Evolutionary conservation across 179 eudicot genomes (phyloP).

Genomic region (Spergularia azorica): DNA sequence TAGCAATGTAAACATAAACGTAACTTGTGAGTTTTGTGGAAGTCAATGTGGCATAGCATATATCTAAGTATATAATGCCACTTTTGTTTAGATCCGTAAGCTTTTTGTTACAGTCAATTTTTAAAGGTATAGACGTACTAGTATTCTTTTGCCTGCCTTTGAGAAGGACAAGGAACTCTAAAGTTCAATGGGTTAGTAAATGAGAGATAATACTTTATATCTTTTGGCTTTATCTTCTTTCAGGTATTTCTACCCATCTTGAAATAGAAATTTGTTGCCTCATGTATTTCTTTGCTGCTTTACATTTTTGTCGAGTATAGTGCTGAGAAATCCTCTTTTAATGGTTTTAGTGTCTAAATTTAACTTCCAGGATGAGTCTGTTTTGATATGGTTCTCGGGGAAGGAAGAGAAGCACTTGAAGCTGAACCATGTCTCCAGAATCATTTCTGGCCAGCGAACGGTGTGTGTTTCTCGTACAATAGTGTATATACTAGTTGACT

Average conservation of each 20-base stretch:
- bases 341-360: slow-evolving; percentile 23
- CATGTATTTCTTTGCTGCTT: slow-evolving; percentile 7
- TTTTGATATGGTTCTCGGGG: slow-evolving; percentile 89
- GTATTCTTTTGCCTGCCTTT: no score
- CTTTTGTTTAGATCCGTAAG: no score
- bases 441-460: slow-evolving; percentile 98
- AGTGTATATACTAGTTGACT: background rate
- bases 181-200: background rate
- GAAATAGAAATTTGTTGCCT: slow-evolving; percentile 15
- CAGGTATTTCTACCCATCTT: background rate
- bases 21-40: slow-evolving; percentile 6
- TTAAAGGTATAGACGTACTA: no score
- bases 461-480: slow-evolving; percentile 48
- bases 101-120: no score
- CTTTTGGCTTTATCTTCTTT: background rate
- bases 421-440: slow-evolving; percentile 86
- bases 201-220: background rate
- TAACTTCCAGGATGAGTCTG: slow-evolving; percentile 82
- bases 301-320: background rate
- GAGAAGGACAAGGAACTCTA: background rate
- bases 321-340: background rate
- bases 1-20: background rate
- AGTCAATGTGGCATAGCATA: background rate
- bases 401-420: slow-evolving; percentile 96
- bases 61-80: no score